These are phyloP conservation scores for Magnaporthiopsis rhizophila DNA, from an alignment of 2,329 filamentous ascomycete genomes.

Conservation along the genomic window DNA sequence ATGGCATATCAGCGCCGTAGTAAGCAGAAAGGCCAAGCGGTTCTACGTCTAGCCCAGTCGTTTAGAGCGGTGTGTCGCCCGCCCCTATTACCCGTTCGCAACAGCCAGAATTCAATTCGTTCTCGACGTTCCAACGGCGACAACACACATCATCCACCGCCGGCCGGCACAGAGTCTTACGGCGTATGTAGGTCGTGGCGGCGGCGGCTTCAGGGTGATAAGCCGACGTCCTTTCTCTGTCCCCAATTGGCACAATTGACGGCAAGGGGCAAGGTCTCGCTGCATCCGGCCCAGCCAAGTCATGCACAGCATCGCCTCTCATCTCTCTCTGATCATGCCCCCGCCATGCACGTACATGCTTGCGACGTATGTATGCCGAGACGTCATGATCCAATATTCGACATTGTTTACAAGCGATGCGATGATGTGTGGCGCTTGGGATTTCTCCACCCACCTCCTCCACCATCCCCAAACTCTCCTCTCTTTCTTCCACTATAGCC, in stretches of 20 bases:
- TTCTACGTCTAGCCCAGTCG: neutral
- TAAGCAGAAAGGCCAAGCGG: neutral
- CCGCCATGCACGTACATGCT: neutral
- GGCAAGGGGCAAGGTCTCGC: neutral
- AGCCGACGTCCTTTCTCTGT: too few relatives aligned
- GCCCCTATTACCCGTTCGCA: neutral
- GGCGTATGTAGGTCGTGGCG: too few relatives aligned
- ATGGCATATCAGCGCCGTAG: neutral
- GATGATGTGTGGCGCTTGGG: neutral
- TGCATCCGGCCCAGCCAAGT: neutral
- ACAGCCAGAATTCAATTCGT: neutral
- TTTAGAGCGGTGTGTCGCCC: neutral
- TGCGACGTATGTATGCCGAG: neutral
- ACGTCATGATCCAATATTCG: neutral
- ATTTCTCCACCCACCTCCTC: neutral
- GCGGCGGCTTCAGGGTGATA: neutral
- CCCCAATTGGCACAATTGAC: neutral
- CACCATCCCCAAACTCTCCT: neutral
- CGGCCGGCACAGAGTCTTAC: neutral
- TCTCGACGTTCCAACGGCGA: neutral
- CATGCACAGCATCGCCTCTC: neutral
- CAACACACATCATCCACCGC: neutral
- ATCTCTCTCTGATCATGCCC: neutral
- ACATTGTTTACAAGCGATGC: neutral
- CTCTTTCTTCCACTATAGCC: neutral